Percentiles rank a stretch among this genome's conserved stretches.
Conservation (phyloP, 768 basidiomycete genomes). For the Austroboletus festivus region DNA sequence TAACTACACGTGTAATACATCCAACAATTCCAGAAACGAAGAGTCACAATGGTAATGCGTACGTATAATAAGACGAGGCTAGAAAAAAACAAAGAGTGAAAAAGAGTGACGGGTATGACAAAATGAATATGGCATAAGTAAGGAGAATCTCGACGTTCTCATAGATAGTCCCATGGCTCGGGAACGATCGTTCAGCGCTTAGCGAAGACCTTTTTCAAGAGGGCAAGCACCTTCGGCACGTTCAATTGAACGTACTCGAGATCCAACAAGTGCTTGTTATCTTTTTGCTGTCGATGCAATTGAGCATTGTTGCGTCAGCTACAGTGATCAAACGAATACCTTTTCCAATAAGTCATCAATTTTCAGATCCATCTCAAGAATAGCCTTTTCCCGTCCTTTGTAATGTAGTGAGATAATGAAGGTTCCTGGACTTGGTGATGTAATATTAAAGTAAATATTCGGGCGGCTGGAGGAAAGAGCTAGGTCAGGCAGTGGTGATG, state of each 20-base stretch:
- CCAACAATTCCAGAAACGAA: conserved; percentile 31
- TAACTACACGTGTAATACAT: conserved; percentile 38
- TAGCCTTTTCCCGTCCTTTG: conserved; percentile 98
- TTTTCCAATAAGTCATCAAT: conserved; percentile 98
- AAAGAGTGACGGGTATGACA: conserved; percentile 33
- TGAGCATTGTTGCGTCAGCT: conserved; percentile 14
- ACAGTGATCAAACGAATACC: conserved; percentile 43
- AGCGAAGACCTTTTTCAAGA: conserved; percentile 92
- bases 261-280: conserved; percentile 94
- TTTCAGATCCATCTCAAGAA: conserved; percentile 99
- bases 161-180: conserved; percentile 14
- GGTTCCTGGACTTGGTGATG: conserved; percentile 94
- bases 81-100: conserved; percentile 5
- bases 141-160: conserved; percentile 18
- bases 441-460: conserved; percentile 99
- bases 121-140: conserved; percentile 35
- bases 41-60: conserved; percentile 19
- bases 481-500: background rate
- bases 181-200: conserved; percentile 58
- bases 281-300: conserved; percentile 79
- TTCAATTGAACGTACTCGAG: conserved; percentile 97
- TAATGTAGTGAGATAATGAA: conserved; percentile 99
- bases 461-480: conserved; percentile 62
- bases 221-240: conserved; percentile 88
- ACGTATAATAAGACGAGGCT: conserved; percentile 17